These are phyloP conservation scores for Ganoderma leucocontextum DNA, from an alignment of 1,284 basidiomycete genomes.

Conservation along the genomic window DNA sequence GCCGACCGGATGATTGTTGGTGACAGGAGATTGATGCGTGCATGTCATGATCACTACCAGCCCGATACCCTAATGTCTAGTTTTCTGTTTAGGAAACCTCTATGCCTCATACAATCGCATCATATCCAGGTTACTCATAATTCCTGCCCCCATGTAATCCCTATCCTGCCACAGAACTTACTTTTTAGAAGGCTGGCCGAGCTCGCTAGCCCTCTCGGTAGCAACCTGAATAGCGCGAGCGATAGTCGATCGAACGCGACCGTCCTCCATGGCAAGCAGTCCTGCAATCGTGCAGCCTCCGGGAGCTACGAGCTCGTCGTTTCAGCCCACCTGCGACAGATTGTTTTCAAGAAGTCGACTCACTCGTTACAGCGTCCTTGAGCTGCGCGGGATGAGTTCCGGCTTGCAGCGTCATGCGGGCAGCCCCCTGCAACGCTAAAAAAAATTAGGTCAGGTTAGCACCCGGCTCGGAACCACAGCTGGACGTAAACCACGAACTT, in stretches of 20 bases:
- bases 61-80: no score
- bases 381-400: slow-evolving; percentile 95
- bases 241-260: slow-evolving; percentile 92
- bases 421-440: slow-evolving; percentile 94
- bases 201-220: slow-evolving; percentile 84
- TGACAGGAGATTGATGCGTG: no score
- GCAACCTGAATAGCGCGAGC: slow-evolving; percentile 96
- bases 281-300: slow-evolving; percentile 99
- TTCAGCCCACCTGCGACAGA: neutral
- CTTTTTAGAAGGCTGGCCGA: slow-evolving; percentile 57
- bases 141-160: neutral
- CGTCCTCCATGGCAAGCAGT: slow-evolving; percentile 94
- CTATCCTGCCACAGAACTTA: slow-evolving; percentile 18
- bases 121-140: neutral
- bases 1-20: no score
- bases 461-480: neutral
- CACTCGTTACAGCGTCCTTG: slow-evolving; percentile 98
- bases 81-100: neutral
- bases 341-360: slow-evolving; percentile 41
- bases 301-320: slow-evolving; percentile 67
- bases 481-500: slow-evolving; percentile 61
- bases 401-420: slow-evolving; percentile 92
- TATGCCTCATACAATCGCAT: no score
- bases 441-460: neutral
- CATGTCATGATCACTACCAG: no score